phyloP scores from a whole-genome alignment of 768 basidiomycete species.

The Leccinum boreale region DNA sequence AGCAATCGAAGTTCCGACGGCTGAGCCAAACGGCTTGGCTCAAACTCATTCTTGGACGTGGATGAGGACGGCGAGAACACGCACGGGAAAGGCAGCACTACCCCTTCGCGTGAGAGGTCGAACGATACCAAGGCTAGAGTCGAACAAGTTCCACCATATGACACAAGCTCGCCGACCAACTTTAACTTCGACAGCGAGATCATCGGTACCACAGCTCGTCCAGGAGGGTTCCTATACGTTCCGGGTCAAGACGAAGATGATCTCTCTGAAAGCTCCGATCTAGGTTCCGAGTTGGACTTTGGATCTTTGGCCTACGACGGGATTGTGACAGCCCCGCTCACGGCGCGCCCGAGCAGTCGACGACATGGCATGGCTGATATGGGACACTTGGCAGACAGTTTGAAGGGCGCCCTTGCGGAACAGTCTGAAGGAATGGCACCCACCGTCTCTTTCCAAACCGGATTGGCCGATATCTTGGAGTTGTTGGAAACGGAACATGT shows the following conservation, averaged over 20 bases:
- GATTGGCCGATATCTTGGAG: background rate
- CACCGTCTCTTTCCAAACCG: background rate
- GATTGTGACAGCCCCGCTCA: background rate
- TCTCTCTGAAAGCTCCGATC: background rate
- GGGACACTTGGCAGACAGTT: background rate
- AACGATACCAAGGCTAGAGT: background rate
- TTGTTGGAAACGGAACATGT: background rate
- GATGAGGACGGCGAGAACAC: background rate
- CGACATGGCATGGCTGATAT: slow-evolving; percentile 13
- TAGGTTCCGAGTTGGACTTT: background rate
- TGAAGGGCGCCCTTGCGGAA: background rate
- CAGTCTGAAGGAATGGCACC: background rate
- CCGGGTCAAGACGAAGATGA: background rate
- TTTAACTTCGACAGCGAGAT: slow-evolving; percentile 11
- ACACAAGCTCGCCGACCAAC: background rate
- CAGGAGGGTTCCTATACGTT: slow-evolving; percentile 11
- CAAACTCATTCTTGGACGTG: slow-evolving; percentile 15
- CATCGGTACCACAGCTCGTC: slow-evolving; percentile 13
- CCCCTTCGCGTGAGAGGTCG: background rate
- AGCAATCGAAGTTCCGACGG: background rate
- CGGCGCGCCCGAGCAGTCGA: background rate
- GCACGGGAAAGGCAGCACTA: background rate
- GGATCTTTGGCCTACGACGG: background rate
- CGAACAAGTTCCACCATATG: slow-evolving; percentile 11
- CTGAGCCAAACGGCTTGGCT: slow-evolving; percentile 5